These are phyloP conservation scores for Pseudoperonospora humuli DNA, from an alignment of 352 stramenopile species.

Conservation along the genomic window DNA sequence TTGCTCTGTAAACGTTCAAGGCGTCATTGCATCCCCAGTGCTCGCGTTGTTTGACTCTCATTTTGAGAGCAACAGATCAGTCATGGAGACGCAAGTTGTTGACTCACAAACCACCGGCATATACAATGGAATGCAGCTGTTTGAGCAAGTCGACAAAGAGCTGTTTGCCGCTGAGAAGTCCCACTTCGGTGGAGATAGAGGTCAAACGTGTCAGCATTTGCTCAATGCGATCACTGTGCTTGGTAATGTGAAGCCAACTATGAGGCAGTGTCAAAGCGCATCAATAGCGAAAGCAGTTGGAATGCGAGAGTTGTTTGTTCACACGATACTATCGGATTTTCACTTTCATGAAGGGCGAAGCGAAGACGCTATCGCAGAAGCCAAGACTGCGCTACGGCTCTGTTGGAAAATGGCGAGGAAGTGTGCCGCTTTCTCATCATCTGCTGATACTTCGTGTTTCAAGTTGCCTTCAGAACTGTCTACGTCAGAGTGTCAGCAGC, in stretches of 20 bases:
- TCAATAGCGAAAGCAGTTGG: conserved; percentile 26
- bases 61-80: not conserved
- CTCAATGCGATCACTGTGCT: conserved; percentile 12
- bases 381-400: conserved; percentile 51
- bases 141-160: conserved; percentile 33
- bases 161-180: conserved; percentile 19
- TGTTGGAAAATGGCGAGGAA: conserved; percentile 61
- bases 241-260: conserved; percentile 5
- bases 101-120: not conserved
- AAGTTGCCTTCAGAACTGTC: conserved; percentile 37
- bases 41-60: conserved; percentile 19
- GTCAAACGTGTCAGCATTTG: conserved; percentile 24
- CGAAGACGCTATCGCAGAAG: conserved; percentile 37
- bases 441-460: conserved; percentile 18
- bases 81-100: not conserved
- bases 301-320: conserved; percentile 48
- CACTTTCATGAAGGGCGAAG: conserved; percentile 39
- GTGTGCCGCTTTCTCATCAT: conserved; percentile 16
- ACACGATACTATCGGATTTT: conserved; percentile 45
- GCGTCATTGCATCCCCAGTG: conserved; percentile 13
- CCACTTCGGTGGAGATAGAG: conserved; percentile 1
- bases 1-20: not conserved
- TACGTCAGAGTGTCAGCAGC: conserved; percentile 3
- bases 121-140: conserved; percentile 4
- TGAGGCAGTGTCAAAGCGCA: conserved; percentile 3